phyloP scores from a whole-genome alignment of 75 land plant species.

The Selaginella tamariscina region DNA sequence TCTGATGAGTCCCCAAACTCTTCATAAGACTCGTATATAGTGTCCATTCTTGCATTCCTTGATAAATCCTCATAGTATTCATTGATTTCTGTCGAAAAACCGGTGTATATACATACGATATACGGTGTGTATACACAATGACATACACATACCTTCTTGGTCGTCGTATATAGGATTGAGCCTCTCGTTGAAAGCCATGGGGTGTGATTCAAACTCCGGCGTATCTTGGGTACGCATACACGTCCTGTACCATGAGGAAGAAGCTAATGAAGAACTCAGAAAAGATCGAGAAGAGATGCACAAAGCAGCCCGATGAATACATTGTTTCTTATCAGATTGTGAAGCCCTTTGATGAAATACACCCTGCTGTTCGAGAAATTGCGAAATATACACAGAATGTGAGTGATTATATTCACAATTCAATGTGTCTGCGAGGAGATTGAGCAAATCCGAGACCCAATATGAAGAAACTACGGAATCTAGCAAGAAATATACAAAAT shows the following conservation, averaged over 20 bases:
- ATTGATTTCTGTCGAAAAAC: neutral
- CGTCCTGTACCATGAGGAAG: neutral
- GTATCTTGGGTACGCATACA: neutral
- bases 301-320: neutral
- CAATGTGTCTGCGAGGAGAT: neutral
- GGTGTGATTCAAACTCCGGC: neutral
- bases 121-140: no score
- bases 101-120: no score
- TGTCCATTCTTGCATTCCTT: neutral
- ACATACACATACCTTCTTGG: neutral
- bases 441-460: neutral
- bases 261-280: neutral
- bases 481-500: neutral
- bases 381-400: no score
- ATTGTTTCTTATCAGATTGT: neutral
- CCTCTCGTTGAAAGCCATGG: neutral
- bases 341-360: no score
- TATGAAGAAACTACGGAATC: neutral
- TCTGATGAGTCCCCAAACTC: neutral
- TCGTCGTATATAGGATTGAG: neutral
- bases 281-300: neutral
- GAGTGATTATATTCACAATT: no score
- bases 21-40: neutral
- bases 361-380: no score
- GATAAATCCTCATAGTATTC: neutral